Percentiles rank a stretch among this genome's conserved stretches.
Conservation (phyloP, 2,329 filamentous ascomycete genomes). For the Fusarium incarnatum region DNA sequence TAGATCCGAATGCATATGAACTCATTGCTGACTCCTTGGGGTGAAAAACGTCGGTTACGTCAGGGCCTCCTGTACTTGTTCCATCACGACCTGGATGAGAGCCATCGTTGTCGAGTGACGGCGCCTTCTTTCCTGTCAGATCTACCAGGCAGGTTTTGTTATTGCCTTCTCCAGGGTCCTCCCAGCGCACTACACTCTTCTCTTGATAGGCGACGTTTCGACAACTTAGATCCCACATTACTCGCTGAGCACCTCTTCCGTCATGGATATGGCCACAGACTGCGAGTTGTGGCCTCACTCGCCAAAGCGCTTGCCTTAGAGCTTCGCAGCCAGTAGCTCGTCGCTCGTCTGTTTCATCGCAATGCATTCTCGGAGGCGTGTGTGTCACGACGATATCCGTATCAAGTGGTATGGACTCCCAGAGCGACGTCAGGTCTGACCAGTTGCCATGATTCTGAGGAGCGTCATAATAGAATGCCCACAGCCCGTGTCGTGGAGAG, state of each 20-base stretch:
- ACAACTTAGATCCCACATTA: conserved; percentile 67
- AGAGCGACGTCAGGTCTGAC: conserved; percentile 57
- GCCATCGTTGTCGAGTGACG: conserved; percentile 62
- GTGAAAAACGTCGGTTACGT: neutral
- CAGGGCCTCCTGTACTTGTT: conserved; percentile 8
- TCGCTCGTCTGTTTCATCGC: conserved; percentile 61
- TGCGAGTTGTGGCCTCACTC: conserved; percentile 71
- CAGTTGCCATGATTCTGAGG: conserved; percentile 33
- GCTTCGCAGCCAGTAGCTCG: conserved; percentile 68
- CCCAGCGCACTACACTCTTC: conserved; percentile 61
- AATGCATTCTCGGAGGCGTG: conserved; percentile 71
- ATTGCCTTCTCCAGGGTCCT: conserved; percentile 66
- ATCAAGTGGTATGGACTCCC: conserved; percentile 70
- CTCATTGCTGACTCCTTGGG: neutral
- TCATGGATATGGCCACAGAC: conserved; percentile 81
- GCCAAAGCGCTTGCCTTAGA: conserved; percentile 67
- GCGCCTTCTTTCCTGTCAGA: conserved; percentile 61
- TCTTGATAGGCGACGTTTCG: conserved; percentile 59
- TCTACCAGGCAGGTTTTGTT: conserved; percentile 73
- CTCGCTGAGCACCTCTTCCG: conserved; percentile 70
- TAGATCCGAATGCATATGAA: conserved; percentile 27
- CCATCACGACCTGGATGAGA: conserved; percentile 39
- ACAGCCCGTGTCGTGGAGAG: conserved; percentile 66
- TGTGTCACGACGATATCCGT: conserved; percentile 78
- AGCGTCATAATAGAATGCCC: conserved; percentile 74